A percentile compares a stretch with the other conserved stretches of the same genome.
Conservation (phyloP, 257 asterid species). For the Petrea volubilis region DNA sequence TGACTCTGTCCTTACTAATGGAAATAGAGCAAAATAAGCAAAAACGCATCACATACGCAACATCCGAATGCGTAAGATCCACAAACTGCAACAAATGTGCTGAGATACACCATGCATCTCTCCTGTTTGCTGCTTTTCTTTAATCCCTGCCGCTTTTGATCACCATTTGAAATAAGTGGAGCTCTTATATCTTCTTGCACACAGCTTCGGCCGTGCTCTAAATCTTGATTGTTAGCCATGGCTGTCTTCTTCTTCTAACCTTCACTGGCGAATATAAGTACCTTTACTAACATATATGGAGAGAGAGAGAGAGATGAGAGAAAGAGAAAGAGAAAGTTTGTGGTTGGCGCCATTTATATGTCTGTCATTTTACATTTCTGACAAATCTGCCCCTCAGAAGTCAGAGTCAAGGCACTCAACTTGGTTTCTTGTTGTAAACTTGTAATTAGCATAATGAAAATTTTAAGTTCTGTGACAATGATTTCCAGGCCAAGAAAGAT, state of each 20-base stretch:
- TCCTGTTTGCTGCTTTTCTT: conserved; percentile 42
- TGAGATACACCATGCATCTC: conserved; percentile 75
- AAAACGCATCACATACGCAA: conserved; percentile 48
- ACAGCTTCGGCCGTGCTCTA: conserved; percentile 33
- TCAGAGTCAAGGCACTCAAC: not conserved
- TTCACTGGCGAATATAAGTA: not conserved
- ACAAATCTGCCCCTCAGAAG: conserved; percentile 26
- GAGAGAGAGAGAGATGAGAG: not conserved
- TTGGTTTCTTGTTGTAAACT: not conserved
- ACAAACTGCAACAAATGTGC: conserved; percentile 80
- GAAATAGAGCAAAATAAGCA: not conserved
- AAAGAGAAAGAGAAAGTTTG: not conserved
- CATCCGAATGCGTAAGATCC: conserved; percentile 90
- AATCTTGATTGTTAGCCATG: conserved; percentile 38
- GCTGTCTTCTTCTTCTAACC: not conserved
- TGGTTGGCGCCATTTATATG: conserved; percentile 20
- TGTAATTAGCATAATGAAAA: not conserved
- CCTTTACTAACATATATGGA: not conserved
- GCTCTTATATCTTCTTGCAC: conserved; percentile 36
- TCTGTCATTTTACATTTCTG: not conserved
- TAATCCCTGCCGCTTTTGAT: conserved; percentile 15
- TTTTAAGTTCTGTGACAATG: not conserved
- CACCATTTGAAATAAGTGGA: conserved; percentile 44
- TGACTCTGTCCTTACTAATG: no score
- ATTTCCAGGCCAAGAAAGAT: conserved; percentile 1